Evolutionary conservation across 2,329 filamentous ascomycete species (phyloP), one percentile per base, ranked within the genome.

Genomic region (Leptodontidium sp.): DNA sequence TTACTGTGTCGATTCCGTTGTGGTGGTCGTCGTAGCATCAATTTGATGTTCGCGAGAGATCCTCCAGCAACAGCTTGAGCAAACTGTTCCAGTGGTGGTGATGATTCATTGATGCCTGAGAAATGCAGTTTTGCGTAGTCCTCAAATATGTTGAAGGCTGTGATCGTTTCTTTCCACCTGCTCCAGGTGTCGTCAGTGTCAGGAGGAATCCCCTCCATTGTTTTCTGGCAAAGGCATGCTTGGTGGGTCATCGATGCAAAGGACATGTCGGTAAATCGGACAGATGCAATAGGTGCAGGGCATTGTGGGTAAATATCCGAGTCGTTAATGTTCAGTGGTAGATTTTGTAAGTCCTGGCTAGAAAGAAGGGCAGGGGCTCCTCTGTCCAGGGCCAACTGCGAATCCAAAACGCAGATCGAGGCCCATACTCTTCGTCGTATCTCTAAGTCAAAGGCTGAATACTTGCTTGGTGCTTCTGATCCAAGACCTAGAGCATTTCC

Each of bases 391-490:
- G 66, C 47, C 32, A 43, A 43, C 24, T 68, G 66, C 12, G 66
- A 43, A 50, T 68, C 66, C 14, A 68, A 26, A 9, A 68, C 17
- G 1, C 53, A 62, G 26, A 68, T 68, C 4, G 53, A 68, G 15
- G 40, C 62, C 61, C 61, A 68, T 15, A 68, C 58, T 50, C 66
- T 68, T 40, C 66, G 61, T 6, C 66, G 61, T 52, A 68, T 57
- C 52, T 68, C 45, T 8, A 68, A 5, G 17, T 68, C 66, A 29
- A 53, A 53, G 5, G 47, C 6, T 14, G 53, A 21, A 21, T 32
- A 52, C 15, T 68, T 55, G 12, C 47, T 43, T 32, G 29, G 53
- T 15, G 58, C 52, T 49, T 68, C 66, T 15, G 49, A 53, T 2
- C 66, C 66, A 55, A 68, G 66, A 3, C 62, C 26, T 26, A 68